phyloP scores from a whole-genome alignment of 306 rosid genomes.

The Pachyrhizus erosus region DNA sequence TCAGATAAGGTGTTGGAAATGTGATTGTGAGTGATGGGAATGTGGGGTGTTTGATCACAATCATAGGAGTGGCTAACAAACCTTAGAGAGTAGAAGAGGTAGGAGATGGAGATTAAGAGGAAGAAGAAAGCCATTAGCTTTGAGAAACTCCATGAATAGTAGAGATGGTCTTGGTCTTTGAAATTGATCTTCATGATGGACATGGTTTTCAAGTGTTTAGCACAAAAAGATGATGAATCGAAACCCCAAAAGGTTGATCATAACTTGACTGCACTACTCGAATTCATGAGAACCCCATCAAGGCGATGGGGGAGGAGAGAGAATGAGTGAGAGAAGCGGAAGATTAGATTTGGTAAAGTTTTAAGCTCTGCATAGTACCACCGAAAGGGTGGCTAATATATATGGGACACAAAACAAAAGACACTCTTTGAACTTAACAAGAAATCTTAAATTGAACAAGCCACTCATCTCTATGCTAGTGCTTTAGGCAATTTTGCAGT shows the following conservation, averaged over 20 bases:
- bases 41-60: conserved; percentile 25
- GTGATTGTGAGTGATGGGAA: conserved; percentile 15
- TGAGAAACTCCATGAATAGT: conserved; percentile 46
- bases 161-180: conserved; percentile 55
- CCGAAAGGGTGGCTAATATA: neutral
- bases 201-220: conserved; percentile 27
- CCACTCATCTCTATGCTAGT: neutral
- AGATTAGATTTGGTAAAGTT: conserved; percentile 40
- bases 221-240: neutral
- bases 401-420: neutral
- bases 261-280: neutral
- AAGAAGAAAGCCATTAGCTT: conserved; percentile 53
- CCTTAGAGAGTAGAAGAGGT: conserved; percentile 52
- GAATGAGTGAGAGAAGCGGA: neutral
- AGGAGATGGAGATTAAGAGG: conserved; percentile 53
- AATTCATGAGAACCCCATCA: conserved; percentile 29
- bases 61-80: conserved; percentile 40
- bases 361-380: neutral
- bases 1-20: conserved; percentile 4
- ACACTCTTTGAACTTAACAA: neutral
- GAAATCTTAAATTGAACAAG: neutral
- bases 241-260: conserved; percentile 19
- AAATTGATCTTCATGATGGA: conserved; percentile 51
- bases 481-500: neutral
- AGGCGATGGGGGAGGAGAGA: neutral